Evolutionary conservation across 2,329 filamentous ascomycete species (phyloP).

Genomic region (Fusarium domesticum): DNA sequence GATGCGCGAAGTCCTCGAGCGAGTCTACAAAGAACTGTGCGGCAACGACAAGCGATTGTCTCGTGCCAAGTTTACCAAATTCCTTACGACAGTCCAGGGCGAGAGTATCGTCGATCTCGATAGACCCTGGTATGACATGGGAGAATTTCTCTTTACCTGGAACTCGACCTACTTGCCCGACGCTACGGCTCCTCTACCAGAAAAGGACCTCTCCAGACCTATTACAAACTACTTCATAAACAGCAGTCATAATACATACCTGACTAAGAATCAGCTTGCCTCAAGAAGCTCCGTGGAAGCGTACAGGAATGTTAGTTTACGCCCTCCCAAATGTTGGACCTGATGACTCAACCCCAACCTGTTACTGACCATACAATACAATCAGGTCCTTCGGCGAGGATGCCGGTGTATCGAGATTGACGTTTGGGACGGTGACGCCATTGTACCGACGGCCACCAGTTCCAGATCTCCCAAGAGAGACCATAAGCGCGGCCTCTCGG

Average conservation of each 20-base stretch:
- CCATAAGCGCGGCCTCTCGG: slow-evolving; percentile 48
- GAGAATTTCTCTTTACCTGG: slow-evolving; percentile 52
- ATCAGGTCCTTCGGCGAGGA: slow-evolving; percentile 66
- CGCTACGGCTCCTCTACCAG: slow-evolving; percentile 42
- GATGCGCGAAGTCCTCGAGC: slow-evolving; percentile 48
- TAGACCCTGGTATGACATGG: slow-evolving; percentile 43
- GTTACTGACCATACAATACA: not conserved
- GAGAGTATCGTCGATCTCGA: slow-evolving; percentile 37
- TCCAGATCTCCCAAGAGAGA: slow-evolving; percentile 40
- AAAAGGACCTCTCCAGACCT: slow-evolving; percentile 62
- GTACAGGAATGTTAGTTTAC: slow-evolving; percentile 67
- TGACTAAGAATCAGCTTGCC: slow-evolving; percentile 80
- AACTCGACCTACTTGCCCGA: slow-evolving; percentile 42
- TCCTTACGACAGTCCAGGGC: slow-evolving; percentile 50
- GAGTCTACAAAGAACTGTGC: slow-evolving; percentile 47
- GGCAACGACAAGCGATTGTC: slow-evolving; percentile 32
- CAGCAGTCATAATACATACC: slow-evolving; percentile 92
- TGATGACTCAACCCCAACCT: not conserved
- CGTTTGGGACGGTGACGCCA: slow-evolving; percentile 75
- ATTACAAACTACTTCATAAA: slow-evolving; percentile 91
- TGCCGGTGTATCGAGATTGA: slow-evolving; percentile 94
- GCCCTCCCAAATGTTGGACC: not conserved
- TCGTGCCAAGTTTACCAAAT: slow-evolving; percentile 42
- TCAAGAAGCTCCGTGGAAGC: slow-evolving; percentile 73
- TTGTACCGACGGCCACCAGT: slow-evolving; percentile 30